Evolutionary conservation across 352 stramenopile genomes (phyloP).

Genomic region (Phytophthora europaea): DNA sequence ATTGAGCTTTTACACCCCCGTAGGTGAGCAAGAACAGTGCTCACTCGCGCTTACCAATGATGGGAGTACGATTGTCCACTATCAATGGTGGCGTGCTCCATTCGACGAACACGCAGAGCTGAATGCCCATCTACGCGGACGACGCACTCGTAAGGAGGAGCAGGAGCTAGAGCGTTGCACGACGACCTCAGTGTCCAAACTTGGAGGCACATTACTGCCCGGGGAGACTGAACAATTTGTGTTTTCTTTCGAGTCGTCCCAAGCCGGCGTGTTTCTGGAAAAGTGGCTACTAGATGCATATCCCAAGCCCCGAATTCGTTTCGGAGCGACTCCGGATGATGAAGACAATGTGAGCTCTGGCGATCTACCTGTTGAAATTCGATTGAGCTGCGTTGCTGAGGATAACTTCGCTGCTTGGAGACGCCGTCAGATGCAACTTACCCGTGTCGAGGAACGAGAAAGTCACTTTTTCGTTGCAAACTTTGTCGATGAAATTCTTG

Average conservation of each 20-base stretch:
- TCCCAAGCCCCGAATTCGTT: slow-evolving; percentile 39
- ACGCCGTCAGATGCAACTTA: slow-evolving; percentile 30
- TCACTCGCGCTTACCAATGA: slow-evolving; percentile 56
- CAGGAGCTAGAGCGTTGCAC: slow-evolving; percentile 28
- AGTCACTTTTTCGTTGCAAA: slow-evolving; percentile 62
- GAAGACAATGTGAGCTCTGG: slow-evolving; percentile 2
- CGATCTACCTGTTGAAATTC: slow-evolving; percentile 42
- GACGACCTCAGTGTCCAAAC: slow-evolving; percentile 57
- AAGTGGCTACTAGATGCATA: slow-evolving; percentile 79
- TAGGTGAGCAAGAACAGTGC: slow-evolving; percentile 54
- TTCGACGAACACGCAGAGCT: slow-evolving; percentile 41
- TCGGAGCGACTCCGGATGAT: slow-evolving; percentile 2
- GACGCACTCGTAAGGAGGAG: slow-evolving; percentile 28
- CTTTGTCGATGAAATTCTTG: slow-evolving; percentile 67
- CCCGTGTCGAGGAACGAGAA: slow-evolving; percentile 28
- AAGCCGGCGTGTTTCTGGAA: slow-evolving; percentile 68
- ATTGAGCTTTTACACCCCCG: slow-evolving; percentile 57
- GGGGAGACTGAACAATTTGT: slow-evolving; percentile 58
- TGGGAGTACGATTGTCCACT: slow-evolving; percentile 66
- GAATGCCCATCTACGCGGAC: slow-evolving; percentile 38
- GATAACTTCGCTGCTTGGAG: slow-evolving; percentile 65
- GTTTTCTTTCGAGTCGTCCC: slow-evolving; percentile 68
- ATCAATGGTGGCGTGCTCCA: slow-evolving; percentile 59
- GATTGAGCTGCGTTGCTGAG: slow-evolving; percentile 63
- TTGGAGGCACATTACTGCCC: slow-evolving; percentile 61